A percentile compares a stretch with the other conserved stretches of the same genome.
These are phyloP conservation scores for Pythium brachiatum DNA, from an alignment of 352 stramenopile species.

Conservation along the genomic window DNA sequence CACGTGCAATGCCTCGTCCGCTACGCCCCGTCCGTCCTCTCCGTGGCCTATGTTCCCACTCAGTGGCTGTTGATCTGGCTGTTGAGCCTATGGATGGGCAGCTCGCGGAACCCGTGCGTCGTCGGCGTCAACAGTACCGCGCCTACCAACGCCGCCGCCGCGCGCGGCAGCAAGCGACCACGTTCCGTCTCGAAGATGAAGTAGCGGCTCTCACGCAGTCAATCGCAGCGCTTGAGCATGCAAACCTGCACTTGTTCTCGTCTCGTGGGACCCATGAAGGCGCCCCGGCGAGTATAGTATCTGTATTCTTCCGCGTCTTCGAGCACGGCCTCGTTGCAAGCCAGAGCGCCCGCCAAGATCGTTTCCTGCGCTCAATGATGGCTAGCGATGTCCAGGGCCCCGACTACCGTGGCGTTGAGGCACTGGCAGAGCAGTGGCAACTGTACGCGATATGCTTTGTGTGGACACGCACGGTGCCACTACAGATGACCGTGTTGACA, in stretches of 20 bases:
- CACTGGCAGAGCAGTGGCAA: conserved; percentile 46
- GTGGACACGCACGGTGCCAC: conserved; percentile 30
- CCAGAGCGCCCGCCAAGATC: conserved; percentile 31
- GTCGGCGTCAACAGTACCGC: conserved; percentile 52
- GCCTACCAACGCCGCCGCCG: conserved; percentile 56
- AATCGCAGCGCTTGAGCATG: not conserved
- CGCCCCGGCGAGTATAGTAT: conserved; percentile 23
- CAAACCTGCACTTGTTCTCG: conserved; percentile 10
- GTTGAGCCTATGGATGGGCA: no score
- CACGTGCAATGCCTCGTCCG: no score
- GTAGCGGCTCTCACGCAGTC: not conserved
- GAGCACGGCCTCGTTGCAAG: conserved; percentile 32
- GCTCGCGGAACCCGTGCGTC: not conserved
- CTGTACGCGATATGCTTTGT: conserved; percentile 37
- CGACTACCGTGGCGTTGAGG: conserved; percentile 46
- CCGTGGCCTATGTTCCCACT: no score
- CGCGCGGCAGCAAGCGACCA: conserved; percentile 41
- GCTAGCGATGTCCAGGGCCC: conserved; percentile 35
- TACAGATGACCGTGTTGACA: conserved; percentile 29
- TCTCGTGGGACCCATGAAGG: conserved; percentile 9
- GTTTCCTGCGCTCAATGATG: conserved; percentile 55
- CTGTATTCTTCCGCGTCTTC: conserved; percentile 41
- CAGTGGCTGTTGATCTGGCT: no score
- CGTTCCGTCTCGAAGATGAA: conserved; percentile 4
- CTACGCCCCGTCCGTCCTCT: no score